These are phyloP conservation scores for Mycena haematopus DNA, from an alignment of 768 basidiomycete genomes.

Conservation along the genomic window DNA sequence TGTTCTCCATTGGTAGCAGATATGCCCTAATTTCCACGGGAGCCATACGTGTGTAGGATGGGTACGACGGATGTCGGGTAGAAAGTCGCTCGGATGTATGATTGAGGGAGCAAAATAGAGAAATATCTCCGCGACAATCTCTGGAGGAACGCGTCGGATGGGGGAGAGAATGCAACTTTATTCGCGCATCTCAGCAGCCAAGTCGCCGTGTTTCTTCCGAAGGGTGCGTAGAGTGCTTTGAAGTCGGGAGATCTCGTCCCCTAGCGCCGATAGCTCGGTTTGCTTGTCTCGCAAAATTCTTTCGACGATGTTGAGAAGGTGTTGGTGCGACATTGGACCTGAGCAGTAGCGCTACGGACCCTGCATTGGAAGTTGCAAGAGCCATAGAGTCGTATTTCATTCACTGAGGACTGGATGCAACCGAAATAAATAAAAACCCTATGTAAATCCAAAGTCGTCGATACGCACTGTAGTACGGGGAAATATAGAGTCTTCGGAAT, in stretches of 20 bases:
- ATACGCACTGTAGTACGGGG: too few relatives aligned
- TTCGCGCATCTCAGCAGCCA: not conserved
- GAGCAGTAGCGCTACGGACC: conserved; percentile 4
- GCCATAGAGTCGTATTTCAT: not conserved
- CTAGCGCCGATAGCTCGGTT: not conserved
- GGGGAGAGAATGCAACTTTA: conserved; percentile 7
- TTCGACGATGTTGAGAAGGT: not conserved
- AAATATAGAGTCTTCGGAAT: too few relatives aligned
- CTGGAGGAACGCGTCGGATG: conserved; percentile 1
- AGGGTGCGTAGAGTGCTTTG: not conserved
- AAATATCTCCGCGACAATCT: conserved; percentile 18
- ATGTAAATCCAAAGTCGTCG: too few relatives aligned
- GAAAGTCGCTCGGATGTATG: not conserved
- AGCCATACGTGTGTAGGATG: not conserved
- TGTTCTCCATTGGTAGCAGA: conserved; percentile 11
- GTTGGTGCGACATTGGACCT: conserved; percentile 6
- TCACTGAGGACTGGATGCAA: too few relatives aligned
- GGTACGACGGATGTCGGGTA: too few relatives aligned
- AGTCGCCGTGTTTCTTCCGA: not conserved
- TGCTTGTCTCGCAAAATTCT: not conserved
- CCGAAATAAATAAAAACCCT: too few relatives aligned
- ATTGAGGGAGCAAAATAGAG: conserved; percentile 17
- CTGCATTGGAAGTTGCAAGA: not conserved
- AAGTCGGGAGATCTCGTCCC: not conserved
- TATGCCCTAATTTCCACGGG: conserved; percentile 11